Evolutionary conservation across 805 yeast species (phyloP), one percentile per base, ranked within the genome.

Genomic region (Barnettozyma sucrosica): DNA sequence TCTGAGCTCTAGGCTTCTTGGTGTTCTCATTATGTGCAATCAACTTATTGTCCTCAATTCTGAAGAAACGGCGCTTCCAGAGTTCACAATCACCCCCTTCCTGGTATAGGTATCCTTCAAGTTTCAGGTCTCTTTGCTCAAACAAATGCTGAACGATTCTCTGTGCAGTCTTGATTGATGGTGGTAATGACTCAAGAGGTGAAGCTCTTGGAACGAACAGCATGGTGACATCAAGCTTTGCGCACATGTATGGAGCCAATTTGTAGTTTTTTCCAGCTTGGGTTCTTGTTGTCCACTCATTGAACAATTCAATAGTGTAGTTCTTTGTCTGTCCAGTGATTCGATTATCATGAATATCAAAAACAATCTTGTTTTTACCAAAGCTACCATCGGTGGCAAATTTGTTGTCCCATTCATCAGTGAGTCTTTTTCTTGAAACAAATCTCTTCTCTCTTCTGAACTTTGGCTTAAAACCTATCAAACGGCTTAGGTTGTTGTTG

Each of bases 371-470:
- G 46, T 85, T 77, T 57, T 92, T 75, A 8, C 89, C 96, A 72
- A 87, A 89, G 33, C 96, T 87, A 2, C 98, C 98, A 63, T 89
- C 95, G 30, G 74, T 72, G 2, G 97, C 96, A 52, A 89, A 75
- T 47, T 77, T 67, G 30, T 70, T 64, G 30, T 76, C 77, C 84
- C 92, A 77, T 2, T 74, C 67, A 66, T 85, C 95, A 23, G 55
- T 48, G 4, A 66, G 64, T 1, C 75, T 69, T 28, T 76, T 72
- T 51, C 71, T 70, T 2, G 81, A 72, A 6, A 81, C 76, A 51
- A 72, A 77, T 53, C 68, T 78, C 45, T 65, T 71, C 30, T 70
- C 66, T 21, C 63, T 59, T 39, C 52, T 62, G 50, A 62, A 70
- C 47, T 65, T 69, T 19, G 62, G 65, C 46, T 68, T 68, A 19